Percentiles rank a stretch among this genome's conserved stretches.
phyloP scores from a whole-genome alignment of 208 protist species.

The Wallacemonas sp. region DNA sequence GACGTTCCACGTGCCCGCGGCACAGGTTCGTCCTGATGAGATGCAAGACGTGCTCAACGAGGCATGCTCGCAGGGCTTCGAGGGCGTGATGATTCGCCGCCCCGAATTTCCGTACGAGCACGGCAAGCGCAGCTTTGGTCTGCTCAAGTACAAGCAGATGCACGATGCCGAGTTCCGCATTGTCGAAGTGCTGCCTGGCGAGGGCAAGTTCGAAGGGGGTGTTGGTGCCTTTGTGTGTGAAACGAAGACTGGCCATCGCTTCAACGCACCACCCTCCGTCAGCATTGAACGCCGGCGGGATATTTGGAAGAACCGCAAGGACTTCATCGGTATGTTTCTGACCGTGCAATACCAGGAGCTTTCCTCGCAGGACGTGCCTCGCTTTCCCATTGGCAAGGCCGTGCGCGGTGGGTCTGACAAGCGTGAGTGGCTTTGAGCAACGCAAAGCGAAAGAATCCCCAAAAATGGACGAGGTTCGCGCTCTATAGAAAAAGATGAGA shows the following conservation, averaged over 20 bases:
- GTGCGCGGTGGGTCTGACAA: slow-evolving; percentile 66
- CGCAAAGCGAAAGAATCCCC: neutral
- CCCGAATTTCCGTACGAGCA: slow-evolving; percentile 87
- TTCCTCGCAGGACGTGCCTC: slow-evolving; percentile 83
- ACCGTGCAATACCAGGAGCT: slow-evolving; percentile 91
- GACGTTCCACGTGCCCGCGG: slow-evolving; percentile 84
- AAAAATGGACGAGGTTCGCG: slow-evolving; percentile 14
- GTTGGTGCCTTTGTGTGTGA: slow-evolving; percentile 86
- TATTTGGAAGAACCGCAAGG: slow-evolving; percentile 62
- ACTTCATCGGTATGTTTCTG: slow-evolving; percentile 72
- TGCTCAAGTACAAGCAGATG: slow-evolving; percentile 93
- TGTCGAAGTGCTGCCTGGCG: slow-evolving; percentile 75
- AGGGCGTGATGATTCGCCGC: slow-evolving; percentile 89
- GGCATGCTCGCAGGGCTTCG: slow-evolving; percentile 86
- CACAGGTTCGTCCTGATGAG: slow-evolving; percentile 68
- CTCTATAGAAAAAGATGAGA: neutral
- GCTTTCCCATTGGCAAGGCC: slow-evolving; percentile 85
- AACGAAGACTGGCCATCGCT: slow-evolving; percentile 75
- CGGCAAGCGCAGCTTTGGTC: slow-evolving; percentile 87
- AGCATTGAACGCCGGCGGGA: slow-evolving; percentile 53
- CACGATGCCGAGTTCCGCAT: slow-evolving; percentile 91
- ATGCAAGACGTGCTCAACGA: slow-evolving; percentile 81
- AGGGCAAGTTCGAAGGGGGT: slow-evolving; percentile 85
- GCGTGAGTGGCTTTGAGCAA: slow-evolving; percentile 66
- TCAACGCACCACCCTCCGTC: slow-evolving; percentile 77